A percentile compares a stretch with the other conserved stretches of the same genome.
Conservation (phyloP, 176 grass and related monocot species). For the Triticum monococcum region DNA sequence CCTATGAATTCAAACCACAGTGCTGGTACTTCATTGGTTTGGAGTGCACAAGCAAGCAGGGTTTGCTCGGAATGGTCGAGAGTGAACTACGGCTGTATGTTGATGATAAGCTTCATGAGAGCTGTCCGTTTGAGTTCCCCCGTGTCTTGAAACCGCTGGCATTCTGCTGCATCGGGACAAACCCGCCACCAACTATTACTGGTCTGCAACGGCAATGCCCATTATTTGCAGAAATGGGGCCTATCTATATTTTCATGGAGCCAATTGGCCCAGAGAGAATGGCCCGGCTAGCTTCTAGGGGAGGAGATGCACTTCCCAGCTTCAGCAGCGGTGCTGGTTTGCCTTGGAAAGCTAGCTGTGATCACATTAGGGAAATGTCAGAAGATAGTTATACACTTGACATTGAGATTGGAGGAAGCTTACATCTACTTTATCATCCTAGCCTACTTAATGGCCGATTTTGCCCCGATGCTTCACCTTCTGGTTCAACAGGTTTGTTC, state of each 20-base stretch:
- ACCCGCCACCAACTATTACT: constrained; percentile 69
- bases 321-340: constrained; percentile 81
- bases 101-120: constrained; percentile 82
- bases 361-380: constrained; percentile 54
- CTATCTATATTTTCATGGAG: constrained; percentile 88
- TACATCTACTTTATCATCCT: constrained; percentile 94
- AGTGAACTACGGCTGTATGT: constrained; percentile 93
- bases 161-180: constrained; percentile 92
- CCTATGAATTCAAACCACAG: constrained; percentile 78
- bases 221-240: constrained; percentile 94
- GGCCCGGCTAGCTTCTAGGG: constrained; percentile 69
- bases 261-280: constrained; percentile 87
- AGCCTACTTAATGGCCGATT: constrained; percentile 69
- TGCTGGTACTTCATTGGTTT: constrained; percentile 92
- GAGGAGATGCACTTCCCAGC: constrained; percentile 77
- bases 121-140: constrained; percentile 75
- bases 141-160: constrained; percentile 78
- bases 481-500: constrained; percentile 79
- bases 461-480: constrained; percentile 91
- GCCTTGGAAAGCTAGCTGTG: constrained; percentile 70
- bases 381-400: constrained; percentile 72
- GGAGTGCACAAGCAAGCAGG: constrained; percentile 80
- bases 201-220: constrained; percentile 79
- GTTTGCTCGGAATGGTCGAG: constrained; percentile 74
- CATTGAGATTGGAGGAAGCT: constrained; percentile 61